Conservation (phyloP, 2,329 filamentous ascomycete genomes). For the Cordyceps cateniannulata region DNA sequence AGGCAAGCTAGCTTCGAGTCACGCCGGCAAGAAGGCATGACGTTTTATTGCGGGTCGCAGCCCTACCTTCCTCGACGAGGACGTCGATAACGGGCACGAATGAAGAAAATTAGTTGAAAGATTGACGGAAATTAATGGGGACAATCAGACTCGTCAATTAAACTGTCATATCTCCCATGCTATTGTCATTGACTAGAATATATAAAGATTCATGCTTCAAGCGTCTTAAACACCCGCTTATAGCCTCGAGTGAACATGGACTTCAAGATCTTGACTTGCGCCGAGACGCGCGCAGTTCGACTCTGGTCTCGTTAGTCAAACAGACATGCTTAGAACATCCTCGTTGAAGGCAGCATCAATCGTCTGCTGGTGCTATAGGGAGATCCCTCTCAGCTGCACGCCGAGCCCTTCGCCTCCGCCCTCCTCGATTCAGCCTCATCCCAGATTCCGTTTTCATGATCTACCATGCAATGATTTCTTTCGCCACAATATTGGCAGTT, state of each 20-base stretch:
- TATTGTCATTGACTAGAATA: background rate
- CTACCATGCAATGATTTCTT: background rate
- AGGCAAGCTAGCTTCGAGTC: background rate
- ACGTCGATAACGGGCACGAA: background rate
- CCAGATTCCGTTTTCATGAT: too few relatives aligned
- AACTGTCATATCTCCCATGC: background rate
- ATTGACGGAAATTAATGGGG: background rate
- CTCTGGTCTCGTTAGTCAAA: background rate
- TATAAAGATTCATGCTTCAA: background rate
- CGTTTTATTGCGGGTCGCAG: conserved; percentile 9
- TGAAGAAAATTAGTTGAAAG: background rate
- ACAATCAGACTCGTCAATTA: background rate
- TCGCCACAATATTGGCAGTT: background rate
- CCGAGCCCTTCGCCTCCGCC: background rate
- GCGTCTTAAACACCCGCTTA: too few relatives aligned
- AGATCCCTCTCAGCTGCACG: background rate
- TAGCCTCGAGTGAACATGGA: background rate
- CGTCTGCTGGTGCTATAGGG: background rate
- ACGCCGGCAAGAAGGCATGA: conserved; percentile 6
- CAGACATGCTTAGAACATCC: background rate
- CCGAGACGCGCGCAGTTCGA: background rate
- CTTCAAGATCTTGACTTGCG: too few relatives aligned
- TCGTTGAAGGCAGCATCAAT: background rate
- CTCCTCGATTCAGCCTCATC: background rate
- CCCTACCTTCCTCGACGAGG: background rate